Base-by-base conservation (phyloP, 441 rosid species). In the Hura crepitans region DNA sequence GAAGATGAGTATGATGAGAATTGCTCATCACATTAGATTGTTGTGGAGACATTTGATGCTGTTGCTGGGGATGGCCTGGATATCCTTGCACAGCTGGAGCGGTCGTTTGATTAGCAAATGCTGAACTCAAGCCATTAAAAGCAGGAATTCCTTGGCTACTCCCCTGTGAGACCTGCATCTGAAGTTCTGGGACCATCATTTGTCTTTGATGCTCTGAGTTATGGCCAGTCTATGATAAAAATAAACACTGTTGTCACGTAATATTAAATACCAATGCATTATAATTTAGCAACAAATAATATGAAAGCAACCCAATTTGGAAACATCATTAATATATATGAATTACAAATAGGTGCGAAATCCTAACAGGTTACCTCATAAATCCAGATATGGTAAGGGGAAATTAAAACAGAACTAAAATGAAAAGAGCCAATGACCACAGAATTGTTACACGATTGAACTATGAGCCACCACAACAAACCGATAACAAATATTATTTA, bases 161-260 rank as follows among this genome's bases (percentile, higher is more conserved):
- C 67, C 92, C 92, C 75, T 89, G 97, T 65, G 91, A 75, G 68
- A 80, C 86, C 84, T 92, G 97, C 89, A 86, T 82, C 76, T 83
- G 85, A 77, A 82, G 85, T 75, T 89, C 92, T 18, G 82, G 85
- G 68, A 78, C 81, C 79, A 86, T 81, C 81, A 87, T 80, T 81
- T 84, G 84, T 76, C 86, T 81, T 74, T 84, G 89, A 79, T 83
- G 89, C 81, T 82, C 92, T 7, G 82, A 73, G 62, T 80, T 80
- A 54, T 75, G 84, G 73, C 79, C 89, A 80, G 81, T 84, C 92
- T 85, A 74, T 59, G 30, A 70, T 62, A 66, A 62, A 69, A 77
- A 72, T 31, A 58, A 53, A 54, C 62, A 58, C 5, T 31, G 35
- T 53, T 51, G 47, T 56, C 63, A 71, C 46, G 43, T 49, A 70